Conservation (phyloP, 2,329 filamentous ascomycete species). For the Hymenoscyphus infarciens region DNA sequence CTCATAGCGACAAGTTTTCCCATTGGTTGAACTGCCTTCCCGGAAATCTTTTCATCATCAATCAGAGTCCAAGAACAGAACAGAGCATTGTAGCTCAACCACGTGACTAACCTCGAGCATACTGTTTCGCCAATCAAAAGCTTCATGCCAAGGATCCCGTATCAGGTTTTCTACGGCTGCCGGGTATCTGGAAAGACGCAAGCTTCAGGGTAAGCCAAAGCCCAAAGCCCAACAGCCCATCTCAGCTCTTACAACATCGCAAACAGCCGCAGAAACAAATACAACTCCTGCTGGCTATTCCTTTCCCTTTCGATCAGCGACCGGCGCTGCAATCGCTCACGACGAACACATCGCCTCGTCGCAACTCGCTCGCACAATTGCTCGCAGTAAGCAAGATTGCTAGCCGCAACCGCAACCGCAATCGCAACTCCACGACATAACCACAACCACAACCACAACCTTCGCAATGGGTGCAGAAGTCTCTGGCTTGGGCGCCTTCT, state of each 20-base stretch:
- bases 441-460: too few relatives aligned
- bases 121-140: neutral
- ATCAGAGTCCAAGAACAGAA: neutral
- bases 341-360: neutral
- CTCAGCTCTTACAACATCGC: neutral
- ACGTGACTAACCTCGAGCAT: too few relatives aligned
- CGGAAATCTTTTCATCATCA: neutral
- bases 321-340: neutral
- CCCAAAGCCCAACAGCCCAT: neutral
- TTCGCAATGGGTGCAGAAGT: constrained; percentile 48
- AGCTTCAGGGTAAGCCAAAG: neutral
- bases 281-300: neutral
- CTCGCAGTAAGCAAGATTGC: neutral
- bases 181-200: neutral
- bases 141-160: neutral
- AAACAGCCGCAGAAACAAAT: neutral
- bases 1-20: too few relatives aligned
- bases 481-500: constrained; percentile 64
- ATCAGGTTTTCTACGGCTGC: neutral
- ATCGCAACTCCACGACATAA: neutral
- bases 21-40: neutral
- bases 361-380: neutral
- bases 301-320: neutral
- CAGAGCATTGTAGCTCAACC: too few relatives aligned
- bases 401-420: neutral